phyloP scores from a whole-genome alignment of 164 flowering plant genomes.

The Chimonanthus salicifolius region DNA sequence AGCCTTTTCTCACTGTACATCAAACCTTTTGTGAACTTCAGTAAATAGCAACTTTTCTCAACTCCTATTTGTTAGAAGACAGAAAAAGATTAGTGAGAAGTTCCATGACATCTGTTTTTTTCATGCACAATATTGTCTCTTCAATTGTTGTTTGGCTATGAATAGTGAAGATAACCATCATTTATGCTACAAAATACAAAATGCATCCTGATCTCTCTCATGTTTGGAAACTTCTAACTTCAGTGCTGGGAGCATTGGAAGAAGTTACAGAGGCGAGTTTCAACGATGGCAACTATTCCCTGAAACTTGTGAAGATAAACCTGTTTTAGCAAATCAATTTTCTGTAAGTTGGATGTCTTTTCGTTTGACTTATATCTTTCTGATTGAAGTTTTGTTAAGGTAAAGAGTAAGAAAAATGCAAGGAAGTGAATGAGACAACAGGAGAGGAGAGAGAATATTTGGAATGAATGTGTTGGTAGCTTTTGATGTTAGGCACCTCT shows the following conservation, averaged over 20 bases:
- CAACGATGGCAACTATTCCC: conserved; percentile 91
- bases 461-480: no score
- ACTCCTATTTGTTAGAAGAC: not conserved
- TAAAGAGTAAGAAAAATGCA: no score
- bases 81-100: not conserved
- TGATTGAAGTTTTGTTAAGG: no score
- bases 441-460: no score
- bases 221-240: conserved; percentile 6
- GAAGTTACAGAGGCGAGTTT: conserved; percentile 86
- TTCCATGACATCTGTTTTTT: not conserved
- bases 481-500: no score
- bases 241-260: conserved; percentile 96
- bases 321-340: conserved; percentile 88
- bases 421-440: no score
- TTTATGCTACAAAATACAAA: not conserved
- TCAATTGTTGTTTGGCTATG: not conserved
- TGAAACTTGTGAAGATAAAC: conserved; percentile 60
- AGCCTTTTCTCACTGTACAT: not conserved
- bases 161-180: not conserved
- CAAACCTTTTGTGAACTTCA: not conserved
- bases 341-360: conserved; percentile 57
- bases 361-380: not conserved
- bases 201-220: not conserved
- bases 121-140: not conserved
- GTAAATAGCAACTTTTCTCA: not conserved